Base-by-base conservation (phyloP, 768 basidiomycete species). In the Filobasidium wieringae region DNA sequence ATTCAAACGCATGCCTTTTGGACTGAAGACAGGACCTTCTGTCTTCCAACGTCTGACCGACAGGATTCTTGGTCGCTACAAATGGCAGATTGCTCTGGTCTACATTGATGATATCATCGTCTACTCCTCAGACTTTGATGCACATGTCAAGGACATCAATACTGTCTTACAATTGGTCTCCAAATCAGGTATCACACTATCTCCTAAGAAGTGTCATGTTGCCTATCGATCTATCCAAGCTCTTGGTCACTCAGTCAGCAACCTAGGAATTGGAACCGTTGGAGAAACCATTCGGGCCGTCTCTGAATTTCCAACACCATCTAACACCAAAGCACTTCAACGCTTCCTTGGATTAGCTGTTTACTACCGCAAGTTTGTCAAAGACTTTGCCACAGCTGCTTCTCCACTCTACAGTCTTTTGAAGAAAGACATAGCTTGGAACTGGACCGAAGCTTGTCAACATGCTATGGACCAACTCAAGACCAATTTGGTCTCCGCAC, bases 101-200 rank as follows among this genome's bases (percentile, higher is more conserved):
- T 57, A 57, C 49, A 57, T 57, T 37, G 55, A 56, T 27, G 51
- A 52, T 33, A 52, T 33, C 31, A 37, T 37, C 36, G n/a, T 9
- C 36, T 9, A 37, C 14, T 51, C 49, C n/a, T 1, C 31, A 52
- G 29, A 36, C 41, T 54, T 59, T 27, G 58, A 54, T 2, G n/a
- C 12, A 12, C 58, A 59, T 24, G 17, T 59, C 2, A 80, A 39
- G 73, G 78, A 59, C 29, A 31, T 47, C 30, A 29, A 32, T 7
- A 59, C 9, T 11, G 32, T 59, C 14, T 43, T 59, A 2, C 24
- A 40, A 22, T 53, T 59, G 4, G 51, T 41, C 7, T 33, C n/a
- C 15, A 59, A 55, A 27, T 59, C 58, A 32, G 57, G 57, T 22
- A 30, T 58, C 33, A 58, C 51, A 11, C 39, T 58, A 2, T 53